Evolutionary conservation across 306 rosid genomes (phyloP), one percentile per base, ranked within the genome.

Genomic region (Cucurbita argyrosperma): DNA sequence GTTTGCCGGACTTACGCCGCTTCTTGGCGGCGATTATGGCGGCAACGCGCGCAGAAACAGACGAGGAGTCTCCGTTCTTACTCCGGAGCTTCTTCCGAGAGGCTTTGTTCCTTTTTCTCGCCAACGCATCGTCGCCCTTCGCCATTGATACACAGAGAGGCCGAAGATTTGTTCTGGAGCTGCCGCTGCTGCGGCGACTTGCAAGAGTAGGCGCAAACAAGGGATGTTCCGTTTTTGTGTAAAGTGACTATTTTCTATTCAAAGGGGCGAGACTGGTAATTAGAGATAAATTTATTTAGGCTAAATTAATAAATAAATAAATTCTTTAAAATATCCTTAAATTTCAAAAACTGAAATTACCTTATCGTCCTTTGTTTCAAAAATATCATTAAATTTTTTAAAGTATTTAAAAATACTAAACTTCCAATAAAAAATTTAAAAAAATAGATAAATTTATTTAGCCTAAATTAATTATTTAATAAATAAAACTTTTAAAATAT

Each of bases 1-100:
- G 97, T 65, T 84, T 87, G 4, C 98, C 98, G 43, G 97, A 83
- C 76, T 84, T 80, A 69, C 92, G 94, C 85, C 98, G 96, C 84
- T 94, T 94, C 84, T 90, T 94, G 86, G 98, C 81, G 71, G 97
- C 98, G 72, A 91, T 89, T 47, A 88, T 79, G 80, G 97, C 79
- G 54, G 97, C 92, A 0, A 89, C 88, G 75, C 88, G 90, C 3
- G 90, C 84, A 67, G 97, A 88, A 40, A 94, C 86, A 7, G 85
- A 21, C 10, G 89, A n/a, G 35, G 89, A 77, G 14, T 79, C 46
- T 12, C 72, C 84, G 4, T 43, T 61, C 68, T 79, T 64, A 43
- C 78, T 82, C 10, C 87, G 54, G 8, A 87, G 81, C 84, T 84
- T 93, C 82, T 86, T 89, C 51, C 90, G 67, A 14, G 3, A 10